These are phyloP conservation scores for Tolypocladium sp. DNA, from an alignment of 2,329 filamentous ascomycete species.

Conservation along the genomic window DNA sequence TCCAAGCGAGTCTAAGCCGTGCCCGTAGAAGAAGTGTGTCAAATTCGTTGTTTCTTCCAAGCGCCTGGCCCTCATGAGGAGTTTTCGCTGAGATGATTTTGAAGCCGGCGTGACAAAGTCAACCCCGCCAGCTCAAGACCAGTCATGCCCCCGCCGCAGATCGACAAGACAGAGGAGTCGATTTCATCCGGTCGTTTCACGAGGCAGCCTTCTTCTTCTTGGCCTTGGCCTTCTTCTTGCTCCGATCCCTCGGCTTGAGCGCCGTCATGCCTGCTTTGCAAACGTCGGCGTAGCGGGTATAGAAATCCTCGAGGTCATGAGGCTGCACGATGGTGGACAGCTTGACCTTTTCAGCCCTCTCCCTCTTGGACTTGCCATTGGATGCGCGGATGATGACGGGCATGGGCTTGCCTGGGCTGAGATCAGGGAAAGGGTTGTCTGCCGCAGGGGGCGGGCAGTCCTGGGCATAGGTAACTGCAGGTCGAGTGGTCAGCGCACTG, in stretches of 20 bases:
- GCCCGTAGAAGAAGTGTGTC: neutral
- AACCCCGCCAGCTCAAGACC: neutral
- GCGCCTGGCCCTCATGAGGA: neutral
- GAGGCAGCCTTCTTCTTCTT: conserved; percentile 53
- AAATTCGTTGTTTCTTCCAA: neutral
- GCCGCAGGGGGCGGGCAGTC: conserved; percentile 32
- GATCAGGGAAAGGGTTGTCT: conserved; percentile 49
- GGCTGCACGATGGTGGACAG: conserved; percentile 75
- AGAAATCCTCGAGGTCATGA: conserved; percentile 71
- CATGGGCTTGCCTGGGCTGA: conserved; percentile 47
- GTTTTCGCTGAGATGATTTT: neutral
- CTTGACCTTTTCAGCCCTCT: conserved; percentile 55
- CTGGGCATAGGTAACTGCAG: conserved; percentile 33
- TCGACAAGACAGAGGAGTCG: neutral
- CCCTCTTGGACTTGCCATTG: conserved; percentile 61
- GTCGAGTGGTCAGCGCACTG: neutral
- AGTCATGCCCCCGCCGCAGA: neutral
- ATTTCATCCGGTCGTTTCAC: neutral
- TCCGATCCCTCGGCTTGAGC: conserved; percentile 88
- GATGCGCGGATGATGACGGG: conserved; percentile 77
- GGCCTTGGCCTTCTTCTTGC: conserved; percentile 73
- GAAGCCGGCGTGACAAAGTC: neutral
- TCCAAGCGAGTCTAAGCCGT: too few species aligned
- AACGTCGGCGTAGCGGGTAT: conserved; percentile 74
- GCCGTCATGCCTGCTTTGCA: conserved; percentile 84